Base-by-base conservation (phyloP, 2,329 filamentous ascomycete species). In the Ceratocystis huliohia region DNA sequence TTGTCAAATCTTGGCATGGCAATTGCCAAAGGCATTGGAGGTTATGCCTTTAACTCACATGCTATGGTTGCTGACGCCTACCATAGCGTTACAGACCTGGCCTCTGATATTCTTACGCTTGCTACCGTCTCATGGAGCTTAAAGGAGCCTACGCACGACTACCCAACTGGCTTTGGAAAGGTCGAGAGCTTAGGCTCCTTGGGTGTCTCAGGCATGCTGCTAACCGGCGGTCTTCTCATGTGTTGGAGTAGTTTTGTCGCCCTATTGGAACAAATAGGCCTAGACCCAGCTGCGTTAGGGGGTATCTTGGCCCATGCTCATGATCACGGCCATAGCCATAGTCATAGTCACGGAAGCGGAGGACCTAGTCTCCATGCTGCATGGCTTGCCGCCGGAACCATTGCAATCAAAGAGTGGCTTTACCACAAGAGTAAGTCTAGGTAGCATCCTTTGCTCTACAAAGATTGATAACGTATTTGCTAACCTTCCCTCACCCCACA, bases 141-240 rank as follows among this genome's bases (percentile, higher is more conserved):
- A 68, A 91, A 88, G 72, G 87, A 90, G 5, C 91, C 94, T 0
- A 90, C 89, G 10, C 82, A 88, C 65, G 83, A 83, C 50, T 99
- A 96, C 74, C 94, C 94, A 1, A 85, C 86, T 72, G 94, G 94
- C 1, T 99, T 96, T 74, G 94, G 94, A 74, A 99, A 99, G 79
- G 84, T 99, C n/a, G 94, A 99, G 79, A 96, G 91, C 72, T 78
- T 99, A 73, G 94, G 94, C 22, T 94, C 91, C 25, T 78, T 99
- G 68, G 94, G 93, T 17, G 94, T 99, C 44, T 96, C 92, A 71
- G 87, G 91, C 69, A 88, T 99, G 77, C 80, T 99, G 71, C 82
- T 99, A 1, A 85, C 87, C 61, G 94, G 94, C 69, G 94, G 94
- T 63, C 78, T 96, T 69, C 91, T 95, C 75, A 97, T 99, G 88